These are phyloP conservation scores for Aureoboletus auriporus DNA, from an alignment of 768 basidiomycete species.

Conservation along the genomic window DNA sequence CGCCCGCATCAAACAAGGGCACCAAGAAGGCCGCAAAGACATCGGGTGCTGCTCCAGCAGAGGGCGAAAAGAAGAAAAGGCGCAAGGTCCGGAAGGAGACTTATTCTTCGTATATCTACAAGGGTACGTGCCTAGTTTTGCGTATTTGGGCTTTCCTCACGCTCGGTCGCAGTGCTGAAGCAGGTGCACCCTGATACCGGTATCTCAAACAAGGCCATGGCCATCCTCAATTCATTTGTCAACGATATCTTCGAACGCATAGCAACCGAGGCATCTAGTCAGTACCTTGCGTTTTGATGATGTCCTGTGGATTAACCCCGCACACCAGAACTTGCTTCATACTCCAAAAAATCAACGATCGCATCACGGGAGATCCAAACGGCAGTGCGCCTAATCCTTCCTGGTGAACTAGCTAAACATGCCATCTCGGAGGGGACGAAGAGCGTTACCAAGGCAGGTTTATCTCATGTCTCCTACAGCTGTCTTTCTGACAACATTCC, in stretches of 20 bases:
- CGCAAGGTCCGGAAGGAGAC: conserved; percentile 90
- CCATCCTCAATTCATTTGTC: conserved; percentile 88
- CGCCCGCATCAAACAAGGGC: conserved; percentile 32
- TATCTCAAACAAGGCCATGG: conserved; percentile 97
- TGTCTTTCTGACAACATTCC: not conserved
- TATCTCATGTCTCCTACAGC: not conserved
- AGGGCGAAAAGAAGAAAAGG: conserved; percentile 83
- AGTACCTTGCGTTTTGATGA: conserved; percentile 22
- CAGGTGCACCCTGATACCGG: conserved; percentile 98
- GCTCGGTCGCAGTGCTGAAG: conserved; percentile 64
- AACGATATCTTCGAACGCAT: conserved; percentile 94
- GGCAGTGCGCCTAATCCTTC: conserved; percentile 89
- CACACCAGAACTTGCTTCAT: conserved; percentile 80
- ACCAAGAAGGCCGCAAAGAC: conserved; percentile 59
- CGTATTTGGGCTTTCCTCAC: not conserved
- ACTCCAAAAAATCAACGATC: conserved; percentile 99
- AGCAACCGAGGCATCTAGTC: conserved; percentile 85
- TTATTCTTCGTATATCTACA: conserved; percentile 94
- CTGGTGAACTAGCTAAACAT: conserved; percentile 97
- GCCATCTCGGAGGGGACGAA: conserved; percentile 95
- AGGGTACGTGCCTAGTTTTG: conserved; percentile 43
- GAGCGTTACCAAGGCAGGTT: conserved; percentile 56
- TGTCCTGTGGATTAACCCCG: not conserved
- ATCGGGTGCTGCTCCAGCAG: conserved; percentile 46
- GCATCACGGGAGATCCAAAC: conserved; percentile 99